Percentiles rank a stretch among this genome's conserved stretches.
Evolutionary conservation across 257 asterid species (phyloP).

Genomic region (Apocynum venetum): DNA sequence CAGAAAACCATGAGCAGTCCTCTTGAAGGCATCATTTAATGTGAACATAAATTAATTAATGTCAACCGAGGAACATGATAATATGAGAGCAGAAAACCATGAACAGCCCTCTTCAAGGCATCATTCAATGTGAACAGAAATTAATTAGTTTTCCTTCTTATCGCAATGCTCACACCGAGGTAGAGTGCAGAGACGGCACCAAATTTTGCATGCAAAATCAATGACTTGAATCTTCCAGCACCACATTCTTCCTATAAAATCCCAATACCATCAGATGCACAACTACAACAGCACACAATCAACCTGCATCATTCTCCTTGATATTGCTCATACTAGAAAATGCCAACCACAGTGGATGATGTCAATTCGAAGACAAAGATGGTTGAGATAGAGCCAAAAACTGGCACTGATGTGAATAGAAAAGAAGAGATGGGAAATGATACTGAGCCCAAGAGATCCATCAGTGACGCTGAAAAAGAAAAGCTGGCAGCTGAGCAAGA

Average conservation of each 20-base stretch:
- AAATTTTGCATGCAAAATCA: conserved; percentile 22
- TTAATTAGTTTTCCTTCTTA: conserved; percentile 18
- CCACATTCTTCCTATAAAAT: conserved; percentile 30
- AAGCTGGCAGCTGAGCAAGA: conserved; percentile 16
- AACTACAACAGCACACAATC: conserved; percentile 22
- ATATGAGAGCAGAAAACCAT: background rate
- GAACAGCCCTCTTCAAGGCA: background rate
- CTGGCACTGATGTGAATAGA: conserved; percentile 29
- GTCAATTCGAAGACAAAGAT: conserved; percentile 33
- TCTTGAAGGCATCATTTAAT: conserved; percentile 1
- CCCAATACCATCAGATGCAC: conserved; percentile 1
- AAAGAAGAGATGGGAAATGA: conserved; percentile 20
- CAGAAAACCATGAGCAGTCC: background rate
- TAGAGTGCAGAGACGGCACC: conserved; percentile 2
- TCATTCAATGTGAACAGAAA: conserved; percentile 2
- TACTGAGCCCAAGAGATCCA: conserved; percentile 7
- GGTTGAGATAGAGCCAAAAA: conserved; percentile 45
- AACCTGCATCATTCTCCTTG: background rate
- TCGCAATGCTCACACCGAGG: conserved; percentile 63
- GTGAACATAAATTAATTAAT: background rate
- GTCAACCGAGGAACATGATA: conserved; percentile 6
- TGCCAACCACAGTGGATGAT: conserved; percentile 51
- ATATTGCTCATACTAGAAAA: conserved; percentile 15
- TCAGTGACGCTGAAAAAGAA: conserved; percentile 24
- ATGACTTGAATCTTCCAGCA: conserved; percentile 16